Evolutionary conservation across 805 yeast species (phyloP).

Genomic region (Isabelozyma rhagii): DNA sequence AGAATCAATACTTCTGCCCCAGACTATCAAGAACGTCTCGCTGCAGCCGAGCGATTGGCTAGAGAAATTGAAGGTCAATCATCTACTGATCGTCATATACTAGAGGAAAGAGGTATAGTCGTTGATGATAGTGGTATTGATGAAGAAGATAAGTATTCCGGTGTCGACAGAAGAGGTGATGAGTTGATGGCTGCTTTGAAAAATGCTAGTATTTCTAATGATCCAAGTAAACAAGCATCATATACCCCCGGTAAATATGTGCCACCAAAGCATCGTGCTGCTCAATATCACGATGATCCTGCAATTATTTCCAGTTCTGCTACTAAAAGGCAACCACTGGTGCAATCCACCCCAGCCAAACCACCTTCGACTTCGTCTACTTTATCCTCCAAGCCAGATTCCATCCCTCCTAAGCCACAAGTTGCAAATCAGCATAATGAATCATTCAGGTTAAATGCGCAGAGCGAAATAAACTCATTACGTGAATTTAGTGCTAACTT

Average conservation of each 20-base stretch:
- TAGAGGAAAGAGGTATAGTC: conserved; percentile 83
- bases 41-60: conserved; percentile 76
- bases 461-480: conserved; percentile 65
- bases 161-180: conserved; percentile 67
- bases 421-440: conserved; percentile 23
- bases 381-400: conserved; percentile 20
- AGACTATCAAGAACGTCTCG: conserved; percentile 61
- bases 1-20: conserved; percentile 67
- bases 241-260: conserved; percentile 42
- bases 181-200: conserved; percentile 48
- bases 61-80: conserved; percentile 74
- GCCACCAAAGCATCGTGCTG: conserved; percentile 56
- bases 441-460: conserved; percentile 45
- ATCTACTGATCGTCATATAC: conserved; percentile 72
- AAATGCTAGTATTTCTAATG: conserved; percentile 22
- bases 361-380: conserved; percentile 5
- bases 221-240: conserved; percentile 4
- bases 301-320: conserved; percentile 60
- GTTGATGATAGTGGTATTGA: conserved; percentile 85
- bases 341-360: conserved; percentile 2
- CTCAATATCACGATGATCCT: conserved; percentile 57
- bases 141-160: conserved; percentile 95
- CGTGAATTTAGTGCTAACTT: conserved; percentile 79
- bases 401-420: conserved; percentile 31
- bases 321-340: conserved; percentile 7